Evolutionary conservation across 192 early-diverging fungal species (phyloP), one percentile per base, ranked within the genome.

Genomic region (Backusella westeae): DNA sequence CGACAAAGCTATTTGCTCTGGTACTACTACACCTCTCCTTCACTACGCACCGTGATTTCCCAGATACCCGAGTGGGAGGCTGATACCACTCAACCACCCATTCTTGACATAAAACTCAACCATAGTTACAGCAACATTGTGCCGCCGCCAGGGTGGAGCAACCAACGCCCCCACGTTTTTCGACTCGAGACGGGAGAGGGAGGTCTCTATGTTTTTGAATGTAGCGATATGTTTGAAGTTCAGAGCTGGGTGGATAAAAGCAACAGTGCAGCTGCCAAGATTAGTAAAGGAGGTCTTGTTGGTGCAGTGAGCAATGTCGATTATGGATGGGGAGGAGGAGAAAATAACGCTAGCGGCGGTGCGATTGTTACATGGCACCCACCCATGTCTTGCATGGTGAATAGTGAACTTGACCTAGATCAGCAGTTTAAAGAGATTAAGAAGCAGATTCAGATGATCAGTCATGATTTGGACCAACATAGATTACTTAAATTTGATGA

Each of bases 261-360:
- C 3, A 71, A 71, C 29, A 44, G 23, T 14, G 21, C 44, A 1
- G 42, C 44, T 19, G 70, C 70, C 21, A 44, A 49, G 14, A 71
- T 71, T 19, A 49, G 42, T 7, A 71, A 71, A 32, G 44, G 70
- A 15, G 21, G 39, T 2, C 29, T 71, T 6, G 42, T 14, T 32
- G 70, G 70, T 34, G 70, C 70, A 26, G 44, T 71, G 21, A 41
- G 41, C 17, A 71, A 71, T 71, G 39, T 71, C 6, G 70, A 71
- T 49, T 71, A 71, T 44, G 70, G 70, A 15, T 71, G 39, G 39
- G 70, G 41, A 15, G 21, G 23, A 1, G 42, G 26, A 15, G 38
- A 26, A 39, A 39, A 71, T 29, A 71, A 49, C 2, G 19, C 34
- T 23, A 0, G 19, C 1, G 69, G 19, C 4, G 69, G 39, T 23